Evolutionary conservation across 2,329 filamentous ascomycete species (phyloP).

Genomic region (Didymella keratinophila): DNA sequence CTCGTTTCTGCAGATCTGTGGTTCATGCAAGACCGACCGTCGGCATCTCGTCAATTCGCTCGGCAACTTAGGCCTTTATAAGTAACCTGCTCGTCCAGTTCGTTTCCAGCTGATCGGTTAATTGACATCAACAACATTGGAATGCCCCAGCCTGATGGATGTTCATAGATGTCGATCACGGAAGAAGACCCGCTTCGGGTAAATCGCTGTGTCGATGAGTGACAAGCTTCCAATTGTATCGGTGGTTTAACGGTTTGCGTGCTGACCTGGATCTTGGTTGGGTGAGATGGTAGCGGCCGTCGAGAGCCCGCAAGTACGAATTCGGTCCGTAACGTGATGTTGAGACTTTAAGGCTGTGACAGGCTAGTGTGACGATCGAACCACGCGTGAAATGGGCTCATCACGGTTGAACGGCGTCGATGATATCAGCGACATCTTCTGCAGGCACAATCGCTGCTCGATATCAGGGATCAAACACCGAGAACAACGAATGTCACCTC

Average conservation of each 20-base stretch:
- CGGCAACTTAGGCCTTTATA: neutral
- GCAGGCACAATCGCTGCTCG: neutral
- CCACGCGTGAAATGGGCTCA: neutral
- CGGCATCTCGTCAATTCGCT: conserved; percentile 1
- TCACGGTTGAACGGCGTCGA: neutral
- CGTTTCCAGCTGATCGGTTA: neutral
- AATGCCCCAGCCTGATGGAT: conserved; percentile 13
- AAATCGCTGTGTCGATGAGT: conserved; percentile 3
- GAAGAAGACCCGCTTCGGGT: conserved; percentile 16
- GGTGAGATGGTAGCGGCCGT: conserved; percentile 12
- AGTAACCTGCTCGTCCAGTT: neutral
- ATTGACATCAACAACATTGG: conserved; percentile 8
- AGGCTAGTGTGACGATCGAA: conserved; percentile 2
- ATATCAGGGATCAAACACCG: neutral
- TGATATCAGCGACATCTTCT: neutral
- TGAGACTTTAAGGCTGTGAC: neutral
- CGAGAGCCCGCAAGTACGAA: conserved; percentile 6
- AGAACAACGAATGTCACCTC: neutral
- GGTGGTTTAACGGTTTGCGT: conserved; percentile 23
- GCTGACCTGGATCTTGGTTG: conserved; percentile 12
- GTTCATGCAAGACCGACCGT: conserved; percentile 5
- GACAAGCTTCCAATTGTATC: conserved; percentile 19
- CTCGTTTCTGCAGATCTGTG: conserved; percentile 3
- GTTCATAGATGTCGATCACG: conserved; percentile 19
- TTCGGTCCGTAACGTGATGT: conserved; percentile 12